Conservation (phyloP, 768 basidiomycete genomes). For the Suillus weaverae region DNA sequence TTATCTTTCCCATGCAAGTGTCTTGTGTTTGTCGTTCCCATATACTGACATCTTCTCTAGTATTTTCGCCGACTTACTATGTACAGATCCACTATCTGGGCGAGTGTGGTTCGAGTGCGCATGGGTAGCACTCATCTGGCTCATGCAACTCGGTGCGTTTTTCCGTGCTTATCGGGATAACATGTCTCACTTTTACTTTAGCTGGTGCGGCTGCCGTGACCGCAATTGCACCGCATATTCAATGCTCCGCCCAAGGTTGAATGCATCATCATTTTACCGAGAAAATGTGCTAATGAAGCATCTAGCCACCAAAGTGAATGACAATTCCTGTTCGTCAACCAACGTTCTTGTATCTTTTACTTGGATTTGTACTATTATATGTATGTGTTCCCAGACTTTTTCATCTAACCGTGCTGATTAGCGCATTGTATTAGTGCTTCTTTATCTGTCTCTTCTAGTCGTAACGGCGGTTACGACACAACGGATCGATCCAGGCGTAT, state of each 20-base stretch:
- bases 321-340: constrained; percentile 49
- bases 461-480: constrained; percentile 44
- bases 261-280: neutral
- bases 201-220: constrained; percentile 55
- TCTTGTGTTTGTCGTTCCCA: neutral
- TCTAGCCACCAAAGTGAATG: constrained; percentile 1
- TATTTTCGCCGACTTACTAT: constrained; percentile 58
- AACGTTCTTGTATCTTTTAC: constrained; percentile 58
- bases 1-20: constrained; percentile 60
- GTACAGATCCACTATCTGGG: constrained; percentile 49
- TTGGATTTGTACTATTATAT: constrained; percentile 47
- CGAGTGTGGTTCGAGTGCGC: constrained; percentile 72
- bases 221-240: constrained; percentile 34
- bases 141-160: constrained; percentile 58
- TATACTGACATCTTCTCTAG: constrained; percentile 27
- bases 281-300: neutral
- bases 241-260: constrained; percentile 38
- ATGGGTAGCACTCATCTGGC: constrained; percentile 60
- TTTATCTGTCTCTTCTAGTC: constrained; percentile 54
- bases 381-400: constrained; percentile 34
- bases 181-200: constrained; percentile 24
- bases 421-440: constrained; percentile 43
- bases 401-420: constrained; percentile 4
- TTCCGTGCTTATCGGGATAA: neutral
- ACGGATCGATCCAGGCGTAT: constrained; percentile 48